Percentiles rank a stretch among this genome's conserved stretches.
phyloP scores from a whole-genome alignment of 352 stramenopile species.

The Globisporangium cederbergense region DNA sequence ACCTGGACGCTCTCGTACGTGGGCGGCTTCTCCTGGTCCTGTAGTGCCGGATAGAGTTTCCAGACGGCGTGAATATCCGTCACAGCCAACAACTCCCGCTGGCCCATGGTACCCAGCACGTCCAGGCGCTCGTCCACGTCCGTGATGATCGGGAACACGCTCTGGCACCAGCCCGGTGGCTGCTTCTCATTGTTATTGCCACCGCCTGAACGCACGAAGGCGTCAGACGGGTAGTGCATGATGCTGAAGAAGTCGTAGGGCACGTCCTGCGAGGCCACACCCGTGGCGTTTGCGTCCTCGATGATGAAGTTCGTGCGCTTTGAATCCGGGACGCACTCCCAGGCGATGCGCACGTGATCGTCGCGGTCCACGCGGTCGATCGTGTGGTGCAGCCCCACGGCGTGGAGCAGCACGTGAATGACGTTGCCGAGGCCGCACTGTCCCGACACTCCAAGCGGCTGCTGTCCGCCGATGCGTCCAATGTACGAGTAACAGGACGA shows the following conservation, averaged over 20 bases:
- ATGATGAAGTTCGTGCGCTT: slow-evolving; percentile 70
- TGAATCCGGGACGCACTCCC: slow-evolving; percentile 67
- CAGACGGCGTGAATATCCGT: slow-evolving; percentile 77
- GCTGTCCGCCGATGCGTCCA: slow-evolving; percentile 61
- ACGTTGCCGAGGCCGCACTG: slow-evolving; percentile 75
- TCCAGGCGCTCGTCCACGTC: slow-evolving; percentile 40
- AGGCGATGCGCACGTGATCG: slow-evolving; percentile 72
- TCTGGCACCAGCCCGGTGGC: slow-evolving; percentile 55
- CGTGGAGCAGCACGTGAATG: slow-evolving; percentile 77
- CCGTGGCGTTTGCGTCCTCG: slow-evolving; percentile 33
- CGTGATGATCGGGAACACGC: slow-evolving; percentile 56
- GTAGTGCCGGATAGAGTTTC: slow-evolving; percentile 62
- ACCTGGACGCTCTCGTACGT: slow-evolving; percentile 27
- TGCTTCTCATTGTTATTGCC: slow-evolving; percentile 1
- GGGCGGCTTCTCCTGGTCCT: slow-evolving; percentile 32
- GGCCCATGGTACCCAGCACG: slow-evolving; percentile 68
- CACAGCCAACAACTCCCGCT: slow-evolving; percentile 64
- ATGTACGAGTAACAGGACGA: slow-evolving; percentile 81
- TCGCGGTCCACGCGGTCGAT: slow-evolving; percentile 71
- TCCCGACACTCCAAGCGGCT: slow-evolving; percentile 60
- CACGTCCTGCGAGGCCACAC: slow-evolving; percentile 18
- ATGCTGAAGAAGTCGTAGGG: slow-evolving; percentile 86
- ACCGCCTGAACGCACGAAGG: slow-evolving; percentile 52
- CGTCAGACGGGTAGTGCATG: slow-evolving; percentile 74
- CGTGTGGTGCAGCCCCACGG: slow-evolving; percentile 65